Conservation (phyloP, 352 stramenopile genomes). For the Blastocystis sp. region DNA sequence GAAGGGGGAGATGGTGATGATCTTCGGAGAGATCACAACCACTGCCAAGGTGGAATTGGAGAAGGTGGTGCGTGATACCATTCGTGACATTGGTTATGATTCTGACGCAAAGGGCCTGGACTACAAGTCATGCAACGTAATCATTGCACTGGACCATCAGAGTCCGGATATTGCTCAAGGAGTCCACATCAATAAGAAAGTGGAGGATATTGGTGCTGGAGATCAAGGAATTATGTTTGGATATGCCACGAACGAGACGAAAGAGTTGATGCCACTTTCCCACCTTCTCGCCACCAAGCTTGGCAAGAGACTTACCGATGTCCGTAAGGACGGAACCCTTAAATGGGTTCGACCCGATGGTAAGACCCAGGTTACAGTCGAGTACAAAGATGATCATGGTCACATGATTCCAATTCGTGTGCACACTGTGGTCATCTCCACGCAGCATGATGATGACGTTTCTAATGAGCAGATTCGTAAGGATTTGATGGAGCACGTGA, state of each 20-base stretch:
- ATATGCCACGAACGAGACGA: slow-evolving; percentile 94
- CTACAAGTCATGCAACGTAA: slow-evolving; percentile 98
- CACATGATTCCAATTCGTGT: slow-evolving; percentile 88
- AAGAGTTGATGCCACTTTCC: slow-evolving; percentile 92
- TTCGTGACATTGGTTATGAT: slow-evolving; percentile 98
- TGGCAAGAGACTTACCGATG: slow-evolving; percentile 89
- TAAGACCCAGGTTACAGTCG: slow-evolving; percentile 95
- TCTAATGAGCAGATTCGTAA: slow-evolving; percentile 94
- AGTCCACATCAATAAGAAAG: slow-evolving; percentile 86
- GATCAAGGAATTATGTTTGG: slow-evolving; percentile 95
- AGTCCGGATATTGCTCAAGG: slow-evolving; percentile 96
- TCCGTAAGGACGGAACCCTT: slow-evolving; percentile 94
- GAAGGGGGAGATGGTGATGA: slow-evolving; percentile 99
- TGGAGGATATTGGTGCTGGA: slow-evolving; percentile 91
- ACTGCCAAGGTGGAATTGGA: slow-evolving; percentile 98
- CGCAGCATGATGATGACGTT: slow-evolving; percentile 94
- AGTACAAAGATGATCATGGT: slow-evolving; percentile 91
- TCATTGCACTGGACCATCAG: slow-evolving; percentile 98
- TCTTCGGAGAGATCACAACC: slow-evolving; percentile 99
- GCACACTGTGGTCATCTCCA: slow-evolving; percentile 98
- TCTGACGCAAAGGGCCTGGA: slow-evolving; percentile 95
- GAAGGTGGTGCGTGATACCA: slow-evolving; percentile 89
- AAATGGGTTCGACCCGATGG: slow-evolving; percentile 96
- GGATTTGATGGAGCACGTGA: slow-evolving; percentile 97
- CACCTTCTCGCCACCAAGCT: slow-evolving; percentile 92